Evolutionary conservation across 768 basidiomycete genomes (phyloP).

Genomic region (Lentinula edodes): DNA sequence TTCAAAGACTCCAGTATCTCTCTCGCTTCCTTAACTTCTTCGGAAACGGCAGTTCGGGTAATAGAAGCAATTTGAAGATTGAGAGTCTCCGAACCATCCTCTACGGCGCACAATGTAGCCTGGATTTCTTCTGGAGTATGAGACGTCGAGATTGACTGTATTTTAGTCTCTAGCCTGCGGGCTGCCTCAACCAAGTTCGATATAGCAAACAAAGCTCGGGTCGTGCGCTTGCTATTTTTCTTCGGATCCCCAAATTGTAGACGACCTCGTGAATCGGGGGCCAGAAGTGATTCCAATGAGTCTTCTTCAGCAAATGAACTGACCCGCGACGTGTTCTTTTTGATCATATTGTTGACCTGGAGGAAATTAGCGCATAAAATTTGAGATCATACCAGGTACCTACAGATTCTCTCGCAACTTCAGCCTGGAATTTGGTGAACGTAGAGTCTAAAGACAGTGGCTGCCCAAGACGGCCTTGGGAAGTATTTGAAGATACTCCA

Average conservation of each 20-base stretch:
- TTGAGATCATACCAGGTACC: not conserved
- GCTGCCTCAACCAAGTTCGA: not conserved
- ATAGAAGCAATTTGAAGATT: not conserved
- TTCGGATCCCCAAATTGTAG: not conserved
- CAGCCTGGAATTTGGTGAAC: not conserved
- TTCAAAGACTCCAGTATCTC: not conserved
- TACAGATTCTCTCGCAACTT: not conserved
- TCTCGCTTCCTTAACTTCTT: not conserved
- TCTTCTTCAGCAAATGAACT: not conserved
- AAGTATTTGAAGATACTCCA: not conserved
- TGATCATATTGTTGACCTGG: not conserved
- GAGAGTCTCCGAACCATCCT: not conserved
- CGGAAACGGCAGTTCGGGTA: not conserved
- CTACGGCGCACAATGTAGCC: not conserved
- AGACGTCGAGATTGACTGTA: not conserved
- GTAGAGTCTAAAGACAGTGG: not conserved
- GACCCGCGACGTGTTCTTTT: no score
- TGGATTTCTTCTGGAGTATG: not conserved
- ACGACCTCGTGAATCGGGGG: not conserved
- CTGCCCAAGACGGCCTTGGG: no score
- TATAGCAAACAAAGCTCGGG: not conserved
- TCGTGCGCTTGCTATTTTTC: not conserved
- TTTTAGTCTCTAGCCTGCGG: not conserved
- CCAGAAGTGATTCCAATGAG: not conserved
- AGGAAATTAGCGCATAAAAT: not conserved